Base-by-base conservation (phyloP, 139 green algal genomes). In the Chlorokybus atmophyticus region DNA sequence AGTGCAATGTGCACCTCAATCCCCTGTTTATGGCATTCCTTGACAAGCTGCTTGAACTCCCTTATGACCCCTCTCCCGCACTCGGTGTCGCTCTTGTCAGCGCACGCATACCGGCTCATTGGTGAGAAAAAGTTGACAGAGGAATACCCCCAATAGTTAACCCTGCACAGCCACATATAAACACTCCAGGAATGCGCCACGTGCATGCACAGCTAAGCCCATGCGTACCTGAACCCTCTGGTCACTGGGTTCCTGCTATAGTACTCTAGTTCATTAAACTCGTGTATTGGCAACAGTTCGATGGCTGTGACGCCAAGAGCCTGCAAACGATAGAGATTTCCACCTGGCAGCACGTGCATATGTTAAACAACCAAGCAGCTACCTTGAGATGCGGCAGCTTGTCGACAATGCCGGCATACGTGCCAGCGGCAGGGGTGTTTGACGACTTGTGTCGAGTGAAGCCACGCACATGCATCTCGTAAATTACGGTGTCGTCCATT, bases 261-360 rank as follows among this genome's bases (percentile, higher is more conserved):
- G 71, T 96, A 96, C 74, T 98, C 91, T 0, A 98, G 73, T 75
- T 99, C 92, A 60, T 99, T 97, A 72, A 98, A 98, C 73, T 97
- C 90, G n/a, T 93, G 77, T 2, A 93, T 60, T 0, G 92, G 92
- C 75, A 97, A 64, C 60, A 99, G 79, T 79, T 99, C 92, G 19
- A 99, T 75, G 3, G 83, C 81, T 40, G 88, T 99, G 17, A 97
- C 64, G 0, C 92, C 92, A 53, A 99, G 67, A 0, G 30, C 56
- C 55, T 66, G 59, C 40, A 64, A 17, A 32, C 21, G 14, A n/a
- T 19, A 47, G 39, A 47, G 19, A 47, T 19, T 19, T n/a, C 39
- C 19, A 47, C 39, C 19, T 19, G 19, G 19, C 39, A 94, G 63
- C 56, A 97, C 77, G 78, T 95, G 87, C 24, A 96, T 73, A 4